A percentile compares a stretch with the other conserved stretches of the same genome.
Conservation (phyloP, 176 grass and related monocot species). For the Carex kokanica region DNA sequence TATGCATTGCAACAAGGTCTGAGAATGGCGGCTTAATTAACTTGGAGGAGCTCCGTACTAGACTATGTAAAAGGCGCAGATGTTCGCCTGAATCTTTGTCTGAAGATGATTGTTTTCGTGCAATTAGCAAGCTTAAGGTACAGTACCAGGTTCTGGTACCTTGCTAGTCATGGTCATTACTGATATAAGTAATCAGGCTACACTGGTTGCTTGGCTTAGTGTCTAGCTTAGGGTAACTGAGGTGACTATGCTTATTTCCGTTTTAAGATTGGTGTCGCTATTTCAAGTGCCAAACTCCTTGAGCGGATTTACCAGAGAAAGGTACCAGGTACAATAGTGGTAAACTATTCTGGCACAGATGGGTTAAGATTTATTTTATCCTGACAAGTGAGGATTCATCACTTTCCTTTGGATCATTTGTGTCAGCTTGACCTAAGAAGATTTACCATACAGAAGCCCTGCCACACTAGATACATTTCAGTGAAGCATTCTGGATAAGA, state of each 20-base stretch:
- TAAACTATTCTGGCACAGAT: neutral
- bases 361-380: neutral
- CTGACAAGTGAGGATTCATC: neutral
- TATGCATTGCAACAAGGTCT: conserved; percentile 88
- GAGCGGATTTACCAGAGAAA: neutral
- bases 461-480: neutral
- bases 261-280: neutral
- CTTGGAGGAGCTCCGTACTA: conserved; percentile 70
- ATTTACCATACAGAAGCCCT: neutral
- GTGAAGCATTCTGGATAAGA: neutral
- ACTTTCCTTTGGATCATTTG: neutral
- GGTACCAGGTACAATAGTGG: neutral
- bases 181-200: conserved; percentile 11
- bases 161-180: neutral
- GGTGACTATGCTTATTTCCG: neutral
- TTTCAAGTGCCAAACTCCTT: neutral
- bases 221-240: neutral
- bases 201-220: neutral
- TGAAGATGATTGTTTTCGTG: conserved; percentile 91
- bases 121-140: conserved; percentile 97
- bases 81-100: conserved; percentile 58
- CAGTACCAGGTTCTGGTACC: neutral
- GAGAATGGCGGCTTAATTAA: conserved; percentile 90
- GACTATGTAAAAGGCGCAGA: conserved; percentile 72
- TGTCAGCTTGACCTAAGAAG: neutral